These are phyloP conservation scores for Penicillium cataractarum DNA, from an alignment of 495 filamentous ascomycete genomes.

Conservation along the genomic window DNA sequence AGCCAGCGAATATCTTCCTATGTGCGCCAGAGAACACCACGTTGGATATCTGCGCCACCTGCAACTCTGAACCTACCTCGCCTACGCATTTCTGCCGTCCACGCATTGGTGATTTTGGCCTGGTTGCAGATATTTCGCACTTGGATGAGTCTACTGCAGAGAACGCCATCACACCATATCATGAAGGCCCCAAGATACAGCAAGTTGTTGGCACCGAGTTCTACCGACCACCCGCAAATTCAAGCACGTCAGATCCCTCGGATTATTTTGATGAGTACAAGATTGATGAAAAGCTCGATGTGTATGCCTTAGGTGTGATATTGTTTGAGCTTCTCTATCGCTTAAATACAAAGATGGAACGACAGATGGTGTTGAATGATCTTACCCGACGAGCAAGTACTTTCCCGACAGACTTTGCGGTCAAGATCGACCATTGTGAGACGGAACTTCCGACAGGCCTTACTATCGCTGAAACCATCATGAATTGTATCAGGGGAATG, in stretches of 20 bases:
- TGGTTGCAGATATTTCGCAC: conserved; percentile 57
- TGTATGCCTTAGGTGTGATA: conserved; percentile 58
- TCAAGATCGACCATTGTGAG: conserved; percentile 42
- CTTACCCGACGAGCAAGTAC: conserved; percentile 39
- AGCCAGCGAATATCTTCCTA: conserved; percentile 73
- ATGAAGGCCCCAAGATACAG: conserved; percentile 29
- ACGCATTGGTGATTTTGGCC: conserved; percentile 58
- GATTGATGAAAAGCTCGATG: conserved; percentile 56
- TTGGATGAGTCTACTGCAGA: conserved; percentile 29
- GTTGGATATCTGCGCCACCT: conserved; percentile 35
- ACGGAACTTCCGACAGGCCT: conserved; percentile 30
- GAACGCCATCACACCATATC: conserved; percentile 21
- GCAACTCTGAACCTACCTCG: conserved; percentile 26
- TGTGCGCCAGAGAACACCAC: conserved; percentile 35
- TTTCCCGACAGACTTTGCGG: conserved; percentile 43
- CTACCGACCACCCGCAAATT: conserved; percentile 43
- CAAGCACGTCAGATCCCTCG: not conserved
- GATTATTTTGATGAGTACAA: conserved; percentile 32
- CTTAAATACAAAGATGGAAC: conserved; percentile 57
- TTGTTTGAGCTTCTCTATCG: conserved; percentile 56
- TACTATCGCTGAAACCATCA: conserved; percentile 42
- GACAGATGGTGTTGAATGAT: conserved; percentile 50
- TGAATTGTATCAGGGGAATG: conserved; percentile 51
- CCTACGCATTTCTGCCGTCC: conserved; percentile 48
- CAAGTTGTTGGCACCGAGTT: conserved; percentile 52